Evolutionary conservation across 192 early-diverging fungal genomes (phyloP), one percentile per base, ranked within the genome.

Genomic region (Umbelopsis vinacea): DNA sequence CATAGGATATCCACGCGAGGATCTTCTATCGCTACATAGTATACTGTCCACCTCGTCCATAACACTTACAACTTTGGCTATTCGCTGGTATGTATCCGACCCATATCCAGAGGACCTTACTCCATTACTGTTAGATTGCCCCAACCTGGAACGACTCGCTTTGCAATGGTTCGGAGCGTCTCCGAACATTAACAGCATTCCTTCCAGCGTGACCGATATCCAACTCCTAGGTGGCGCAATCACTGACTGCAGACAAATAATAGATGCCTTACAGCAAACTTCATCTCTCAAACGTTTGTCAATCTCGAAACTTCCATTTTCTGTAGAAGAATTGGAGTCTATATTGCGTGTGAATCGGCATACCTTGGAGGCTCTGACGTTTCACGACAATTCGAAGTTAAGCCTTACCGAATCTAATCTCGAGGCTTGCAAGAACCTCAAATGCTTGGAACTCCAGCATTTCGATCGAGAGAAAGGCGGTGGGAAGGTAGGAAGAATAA

Each of bases 401-500:
- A 15, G 23, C 22, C 14, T 57, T 7, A 29, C 21, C 22, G 54
- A 57, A 57, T 57, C 54, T 26, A 4, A 15, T 29, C 23, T 57
- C 23, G 23, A 24, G 26, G 12, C 15, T 12, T 57, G 54, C 23
- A 57, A 26, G 26, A 57, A 57, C 26, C 12, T 57, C 23, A 57
- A 57, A 29, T 29, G 54, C 26, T 57, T 57, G 23, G 14, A 29
- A 9, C 22, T 26, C 15, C 15, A 29, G 23, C 22, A 23, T 29
- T 29, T 57, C 26, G 14, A 57, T 10, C 54, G 23, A 29, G 23
- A 57, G 54, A 57, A 57, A 57, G 54, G 54, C 12, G 54, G 26
- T 15, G 54, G 54, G 10, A 57, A 57, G 23, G 23, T 57, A 23
- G 54, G 54, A 22, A 26, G 26, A 11, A 15, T 26, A 7, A 26